Base-by-base conservation (phyloP, 331 rosid genomes). In the Telfairia occidentalis region DNA sequence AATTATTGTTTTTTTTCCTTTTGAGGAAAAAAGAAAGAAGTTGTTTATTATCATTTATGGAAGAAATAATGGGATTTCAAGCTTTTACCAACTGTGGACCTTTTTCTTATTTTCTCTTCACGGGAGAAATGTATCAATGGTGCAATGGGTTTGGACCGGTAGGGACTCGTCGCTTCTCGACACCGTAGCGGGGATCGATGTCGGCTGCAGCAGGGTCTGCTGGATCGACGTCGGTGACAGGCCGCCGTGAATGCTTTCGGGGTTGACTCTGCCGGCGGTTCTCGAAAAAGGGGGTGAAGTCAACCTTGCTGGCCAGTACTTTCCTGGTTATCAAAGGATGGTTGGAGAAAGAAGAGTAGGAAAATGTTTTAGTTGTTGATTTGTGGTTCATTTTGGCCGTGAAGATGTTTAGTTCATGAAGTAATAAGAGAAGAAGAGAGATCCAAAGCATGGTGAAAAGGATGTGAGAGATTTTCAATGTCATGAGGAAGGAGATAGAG, bases 61-160 rank as follows among this genome's bases (percentile, higher is more conserved):
- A 67, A 46, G 79, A 53, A 60, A 76, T 24, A 67, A 24, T 67
- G 29, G 37, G 11, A 67, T 10, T 67, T 57, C 35, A 81, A 48
- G 59, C 40, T 81, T 72, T 78, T 76, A 80, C 86, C 82, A 85
- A 78, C 85, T 81, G 74, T 81, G 65, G 38, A 63, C 43, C 19
- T 61, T 59, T 60, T 38, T 54, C 58, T 67, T 76, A 50, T 49
- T 26, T 38, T 60, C 75, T 29, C 48, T 64, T 66, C 73, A 24
- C 23, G 55, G 66, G 74, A 60, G 71, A 79, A 79, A 65, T 60
- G 30, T 64, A 85, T 87, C 88, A 89, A 77, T 93, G 96, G 90
- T 93, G 98, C 78, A 93, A 86, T 16, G 97, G 98, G 59, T 93
- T 93, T 49, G 98, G 98, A 82, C 98, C 98, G 0, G 90, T 91